Evolutionary conservation across 306 rosid genomes (phyloP), one percentile per base, ranked within the genome.

Genomic region (Herpetospermum pedunculosum): DNA sequence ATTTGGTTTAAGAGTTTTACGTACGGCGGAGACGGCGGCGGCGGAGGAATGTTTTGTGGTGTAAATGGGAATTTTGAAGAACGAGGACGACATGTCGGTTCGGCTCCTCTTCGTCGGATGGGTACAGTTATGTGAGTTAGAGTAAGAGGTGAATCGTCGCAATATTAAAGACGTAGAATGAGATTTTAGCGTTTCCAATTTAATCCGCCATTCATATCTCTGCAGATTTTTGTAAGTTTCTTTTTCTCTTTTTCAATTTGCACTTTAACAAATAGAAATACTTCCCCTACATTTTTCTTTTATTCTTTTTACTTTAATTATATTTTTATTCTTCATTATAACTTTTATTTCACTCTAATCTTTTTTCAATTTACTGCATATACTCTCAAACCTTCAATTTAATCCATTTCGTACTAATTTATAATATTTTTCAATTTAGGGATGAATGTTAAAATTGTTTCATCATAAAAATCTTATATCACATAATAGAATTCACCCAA

Each of bases 91-190:
- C 81, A 49, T 6, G 72, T 86, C 2, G 74, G 65, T 74, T 87
- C 88, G 2, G 72, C 83, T 19, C 82, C 82, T 37, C 76, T 81
- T 35, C 75, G 72, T 54, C 82, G 86, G 59, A 52, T 85, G 75
- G 73, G 73, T 67, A 67, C 73, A 41, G 73, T 67, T 41, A 67
- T 41, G 73, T 67, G 73, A 67, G n/a, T 67, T 67, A 13, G 35
- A 13, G 35, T 40, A 67, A 3, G 41, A 21, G 71, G 30, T 64
- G 49, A 37, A 29, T 9, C n/a, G 9, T 19, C 26, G n/a, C 19
- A n/a, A n/a, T 10, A 26, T 57, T 57, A 10, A 57, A 57, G 12
- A 28, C 7, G 34, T 60, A 21, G 15, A 10, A 7, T n/a, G 8
- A 59, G 30, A 55, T 3, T 10, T 23, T 29, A 32, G 40, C 40